A percentile compares a stretch with the other conserved stretches of the same genome.
These are phyloP conservation scores for Pichia heedii DNA, from an alignment of 805 yeast species.

Conservation along the genomic window DNA sequence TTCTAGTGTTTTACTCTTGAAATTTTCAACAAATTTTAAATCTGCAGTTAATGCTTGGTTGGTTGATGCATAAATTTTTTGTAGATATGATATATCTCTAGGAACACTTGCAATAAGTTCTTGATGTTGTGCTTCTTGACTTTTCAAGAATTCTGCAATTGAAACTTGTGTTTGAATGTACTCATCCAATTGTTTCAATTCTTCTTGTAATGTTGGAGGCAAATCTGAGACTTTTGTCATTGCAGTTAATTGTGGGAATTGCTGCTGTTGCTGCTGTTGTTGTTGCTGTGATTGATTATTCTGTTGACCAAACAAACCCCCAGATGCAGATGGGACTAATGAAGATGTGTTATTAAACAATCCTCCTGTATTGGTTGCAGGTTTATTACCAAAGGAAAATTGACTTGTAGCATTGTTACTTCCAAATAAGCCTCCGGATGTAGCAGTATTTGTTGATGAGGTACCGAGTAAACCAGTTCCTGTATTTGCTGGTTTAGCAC, in stretches of 20 bases:
- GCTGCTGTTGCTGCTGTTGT: conserved; percentile 8
- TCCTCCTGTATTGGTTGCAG: conserved; percentile 22
- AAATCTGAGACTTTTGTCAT: conserved; percentile 69
- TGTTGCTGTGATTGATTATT: not conserved
- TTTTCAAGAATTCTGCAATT: conserved; percentile 58
- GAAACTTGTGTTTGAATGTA: conserved; percentile 68
- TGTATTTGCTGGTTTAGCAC: conserved; percentile 8
- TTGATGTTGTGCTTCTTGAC: conserved; percentile 53
- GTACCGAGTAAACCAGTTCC: conserved; percentile 18
- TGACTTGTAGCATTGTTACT: conserved; percentile 10
- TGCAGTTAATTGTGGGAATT: conserved; percentile 46
- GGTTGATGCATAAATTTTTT: conserved; percentile 51
- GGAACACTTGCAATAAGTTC: conserved; percentile 64
- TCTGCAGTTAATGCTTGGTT: conserved; percentile 53
- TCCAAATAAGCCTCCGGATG: conserved; percentile 9
- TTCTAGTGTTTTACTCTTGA: conserved; percentile 33
- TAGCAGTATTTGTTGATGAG: too few relatives aligned
- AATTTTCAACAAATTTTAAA: conserved; percentile 34
- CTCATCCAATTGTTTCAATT: conserved; percentile 60
- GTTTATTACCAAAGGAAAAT: conserved; percentile 26
- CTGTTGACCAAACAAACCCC: not conserved
- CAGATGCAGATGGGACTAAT: not conserved
- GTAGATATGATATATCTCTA: conserved; percentile 56
- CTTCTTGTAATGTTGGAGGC: conserved; percentile 61
- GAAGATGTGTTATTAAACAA: conserved; percentile 27